A percentile compares a stretch with the other conserved stretches of the same genome.
phyloP scores from a whole-genome alignment of 1,284 basidiomycete genomes.

The Rhodotorula sp. region DNA sequence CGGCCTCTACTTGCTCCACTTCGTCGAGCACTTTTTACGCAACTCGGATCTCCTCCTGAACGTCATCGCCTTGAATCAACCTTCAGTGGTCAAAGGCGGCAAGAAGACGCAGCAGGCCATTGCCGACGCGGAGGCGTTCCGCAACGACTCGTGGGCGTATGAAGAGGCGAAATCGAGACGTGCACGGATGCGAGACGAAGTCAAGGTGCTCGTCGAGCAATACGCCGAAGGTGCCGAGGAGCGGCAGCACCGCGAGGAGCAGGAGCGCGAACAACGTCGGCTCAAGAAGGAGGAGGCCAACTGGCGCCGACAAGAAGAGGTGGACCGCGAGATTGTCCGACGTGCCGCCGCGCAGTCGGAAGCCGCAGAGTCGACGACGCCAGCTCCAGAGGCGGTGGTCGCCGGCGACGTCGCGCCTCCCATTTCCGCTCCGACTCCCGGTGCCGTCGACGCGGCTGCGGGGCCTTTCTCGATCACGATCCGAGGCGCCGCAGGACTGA shows the following conservation, averaged over 20 bases:
- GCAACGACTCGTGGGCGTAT: background rate
- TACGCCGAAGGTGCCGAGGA: background rate
- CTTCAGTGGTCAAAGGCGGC: background rate
- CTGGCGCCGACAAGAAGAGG: background rate
- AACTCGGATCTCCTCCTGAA: constrained; percentile 53
- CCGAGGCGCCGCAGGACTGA: too few relatives aligned
- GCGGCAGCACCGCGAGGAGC: background rate
- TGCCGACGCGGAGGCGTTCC: background rate
- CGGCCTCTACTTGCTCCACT: constrained; percentile 77
- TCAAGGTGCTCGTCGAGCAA: background rate
- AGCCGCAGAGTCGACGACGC: background rate
- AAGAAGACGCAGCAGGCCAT: background rate
- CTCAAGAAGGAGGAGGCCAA: background rate
- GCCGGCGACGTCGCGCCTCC: too few relatives aligned
- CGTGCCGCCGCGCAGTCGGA: background rate
- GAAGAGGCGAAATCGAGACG: background rate
- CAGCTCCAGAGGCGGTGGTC: background rate
- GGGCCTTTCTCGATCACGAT: too few relatives aligned
- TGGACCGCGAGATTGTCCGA: constrained; percentile 5
- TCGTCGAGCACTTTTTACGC: constrained; percentile 67
- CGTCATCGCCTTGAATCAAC: background rate
- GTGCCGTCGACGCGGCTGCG: too few relatives aligned
- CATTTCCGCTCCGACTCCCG: too few relatives aligned
- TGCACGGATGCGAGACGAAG: background rate
- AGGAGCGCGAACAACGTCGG: too few relatives aligned